phyloP scores from a whole-genome alignment of 1,139 yeast genomes.

The Pichia sp. region DNA sequence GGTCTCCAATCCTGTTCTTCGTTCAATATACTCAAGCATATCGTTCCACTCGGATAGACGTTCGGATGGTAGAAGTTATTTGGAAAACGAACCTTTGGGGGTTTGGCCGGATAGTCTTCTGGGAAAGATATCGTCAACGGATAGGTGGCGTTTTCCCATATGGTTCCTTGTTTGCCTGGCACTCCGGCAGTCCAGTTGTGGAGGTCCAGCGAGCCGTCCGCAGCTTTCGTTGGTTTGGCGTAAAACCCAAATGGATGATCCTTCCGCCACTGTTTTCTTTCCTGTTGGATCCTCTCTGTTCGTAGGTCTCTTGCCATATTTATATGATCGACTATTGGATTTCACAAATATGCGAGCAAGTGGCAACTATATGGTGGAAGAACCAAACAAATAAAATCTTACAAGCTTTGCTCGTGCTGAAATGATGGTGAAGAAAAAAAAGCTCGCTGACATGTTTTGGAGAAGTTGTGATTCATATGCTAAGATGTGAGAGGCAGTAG shows the following conservation, averaged over 20 bases:
- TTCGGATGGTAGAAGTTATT: slow-evolving; percentile 92
- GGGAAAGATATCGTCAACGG: slow-evolving; percentile 84
- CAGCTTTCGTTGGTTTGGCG: slow-evolving; percentile 77
- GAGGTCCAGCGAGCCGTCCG: slow-evolving; percentile 80
- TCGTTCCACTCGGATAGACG: slow-evolving; percentile 94
- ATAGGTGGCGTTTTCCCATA: slow-evolving; percentile 86
- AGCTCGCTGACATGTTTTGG: not conserved
- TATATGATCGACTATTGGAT: not conserved
- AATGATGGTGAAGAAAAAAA: not conserved
- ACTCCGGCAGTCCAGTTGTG: slow-evolving; percentile 92
- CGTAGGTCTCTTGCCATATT: slow-evolving; percentile 46
- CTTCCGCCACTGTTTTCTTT: slow-evolving; percentile 95
- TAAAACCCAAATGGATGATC: slow-evolving; percentile 97
- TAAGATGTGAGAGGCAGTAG: not conserved
- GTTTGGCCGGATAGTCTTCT: slow-evolving; percentile 92
- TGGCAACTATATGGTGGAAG: not conserved
- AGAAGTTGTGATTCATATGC: not conserved
- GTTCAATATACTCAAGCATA: slow-evolving; percentile 86
- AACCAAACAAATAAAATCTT: not conserved
- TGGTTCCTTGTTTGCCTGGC: slow-evolving; percentile 84
- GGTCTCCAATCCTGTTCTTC: slow-evolving; percentile 99
- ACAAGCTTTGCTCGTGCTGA: not conserved
- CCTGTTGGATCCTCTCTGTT: slow-evolving; percentile 78
- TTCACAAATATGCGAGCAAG: not conserved
- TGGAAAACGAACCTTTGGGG: slow-evolving; percentile 89